Conservation (phyloP, 2,329 filamentous ascomycete genomes). For the Penicillium verrucosum region DNA sequence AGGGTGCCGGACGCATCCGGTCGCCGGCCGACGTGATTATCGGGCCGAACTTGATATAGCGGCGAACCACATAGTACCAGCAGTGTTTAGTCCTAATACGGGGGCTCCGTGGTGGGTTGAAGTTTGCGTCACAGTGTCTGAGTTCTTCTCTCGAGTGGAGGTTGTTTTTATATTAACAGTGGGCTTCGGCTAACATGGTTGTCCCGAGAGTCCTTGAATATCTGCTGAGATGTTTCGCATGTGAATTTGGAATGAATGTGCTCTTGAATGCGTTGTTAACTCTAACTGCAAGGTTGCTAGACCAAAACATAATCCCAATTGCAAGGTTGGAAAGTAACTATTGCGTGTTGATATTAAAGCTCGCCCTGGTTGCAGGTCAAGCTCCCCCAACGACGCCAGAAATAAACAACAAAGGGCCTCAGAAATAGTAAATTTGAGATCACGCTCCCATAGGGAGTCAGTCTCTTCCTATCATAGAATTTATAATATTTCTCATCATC, state of each 20-base stretch:
- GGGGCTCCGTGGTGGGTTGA: neutral
- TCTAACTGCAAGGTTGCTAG: neutral
- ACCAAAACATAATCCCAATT: neutral
- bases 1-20: neutral
- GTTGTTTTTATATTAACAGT: neutral
- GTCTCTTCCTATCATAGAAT: constrained; percentile 50
- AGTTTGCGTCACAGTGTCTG: neutral
- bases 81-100: neutral
- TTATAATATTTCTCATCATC: constrained; percentile 43
- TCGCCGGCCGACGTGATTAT: neutral
- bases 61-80: neutral
- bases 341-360: neutral
- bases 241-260: neutral
- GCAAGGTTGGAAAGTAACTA: neutral
- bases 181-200: neutral
- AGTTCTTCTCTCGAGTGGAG: neutral
- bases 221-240: neutral
- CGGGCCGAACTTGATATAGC: neutral
- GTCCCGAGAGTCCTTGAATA: neutral
- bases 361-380: neutral
- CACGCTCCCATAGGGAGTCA: constrained; percentile 41
- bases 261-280: neutral
- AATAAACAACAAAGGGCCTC: constrained; percentile 31
- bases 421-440: constrained; percentile 43
- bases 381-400: neutral